phyloP scores from a whole-genome alignment of 306 rosid species.

The Begonia peltatifolia region DNA sequence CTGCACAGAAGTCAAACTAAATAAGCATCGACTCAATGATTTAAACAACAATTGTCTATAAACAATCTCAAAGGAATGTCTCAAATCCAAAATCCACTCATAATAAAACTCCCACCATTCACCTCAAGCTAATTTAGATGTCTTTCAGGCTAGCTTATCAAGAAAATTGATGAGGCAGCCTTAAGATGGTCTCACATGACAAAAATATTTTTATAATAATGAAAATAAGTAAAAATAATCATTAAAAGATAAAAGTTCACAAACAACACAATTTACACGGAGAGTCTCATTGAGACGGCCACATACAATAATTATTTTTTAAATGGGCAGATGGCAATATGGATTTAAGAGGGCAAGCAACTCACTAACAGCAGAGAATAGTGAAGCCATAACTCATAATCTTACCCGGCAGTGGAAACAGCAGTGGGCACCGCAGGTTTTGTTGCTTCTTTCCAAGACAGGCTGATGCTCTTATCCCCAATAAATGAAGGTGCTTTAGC shows the following conservation, averaged over 20 bases:
- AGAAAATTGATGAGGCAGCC: no score
- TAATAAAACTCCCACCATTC: no score
- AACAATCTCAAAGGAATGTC: no score
- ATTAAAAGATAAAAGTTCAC: neutral
- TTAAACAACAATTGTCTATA: no score
- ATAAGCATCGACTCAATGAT: neutral
- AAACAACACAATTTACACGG: no score
- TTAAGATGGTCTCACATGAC: no score
- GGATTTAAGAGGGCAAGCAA: neutral
- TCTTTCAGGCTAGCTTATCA: no score
- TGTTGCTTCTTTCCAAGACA: slow-evolving; percentile 87
- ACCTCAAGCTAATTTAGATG: no score
- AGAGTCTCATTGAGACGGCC: no score
- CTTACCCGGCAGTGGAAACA: slow-evolving; percentile 51
- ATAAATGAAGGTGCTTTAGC: slow-evolving; percentile 72
- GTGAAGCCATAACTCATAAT: slow-evolving; percentile 2
- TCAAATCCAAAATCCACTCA: no score
- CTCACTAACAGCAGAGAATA: neutral
- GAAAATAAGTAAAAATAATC: neutral
- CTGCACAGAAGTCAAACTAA: slow-evolving; percentile 20
- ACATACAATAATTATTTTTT: no score
- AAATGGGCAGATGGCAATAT: no score
- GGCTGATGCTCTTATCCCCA: slow-evolving; percentile 79
- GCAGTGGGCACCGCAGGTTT: slow-evolving; percentile 33
- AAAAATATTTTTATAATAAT: neutral